phyloP scores from a whole-genome alignment of 768 basidiomycete genomes.

The Tephrocybe sp. region DNA sequence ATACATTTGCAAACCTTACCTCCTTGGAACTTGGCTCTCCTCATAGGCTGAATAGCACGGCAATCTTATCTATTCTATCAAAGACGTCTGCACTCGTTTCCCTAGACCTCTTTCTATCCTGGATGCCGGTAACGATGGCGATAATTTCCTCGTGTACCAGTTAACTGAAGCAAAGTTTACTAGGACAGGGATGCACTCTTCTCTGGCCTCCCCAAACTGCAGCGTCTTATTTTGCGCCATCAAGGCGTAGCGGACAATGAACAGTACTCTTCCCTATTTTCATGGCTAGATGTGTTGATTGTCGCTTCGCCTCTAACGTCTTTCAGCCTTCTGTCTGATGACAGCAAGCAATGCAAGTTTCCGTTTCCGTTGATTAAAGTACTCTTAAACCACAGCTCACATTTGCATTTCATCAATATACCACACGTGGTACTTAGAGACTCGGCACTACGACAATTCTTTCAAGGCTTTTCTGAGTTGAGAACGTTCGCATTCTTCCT shows the following conservation, averaged over 20 bases:
- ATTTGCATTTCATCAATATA: slow-evolving; percentile 2
- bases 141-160: background rate
- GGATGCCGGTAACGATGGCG: background rate
- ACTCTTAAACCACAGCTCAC: background rate
- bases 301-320: background rate
- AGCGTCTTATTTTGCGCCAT: slow-evolving; percentile 1
- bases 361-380: background rate
- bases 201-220: slow-evolving; percentile 1
- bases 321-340: slow-evolving; percentile 4
- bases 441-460: background rate
- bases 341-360: background rate
- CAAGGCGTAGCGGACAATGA: background rate
- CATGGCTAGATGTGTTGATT: slow-evolving; percentile 1
- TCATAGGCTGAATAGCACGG: background rate
- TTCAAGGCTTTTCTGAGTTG: background rate
- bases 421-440: background rate
- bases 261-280: background rate
- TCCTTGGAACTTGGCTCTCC: background rate
- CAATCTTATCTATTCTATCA: background rate
- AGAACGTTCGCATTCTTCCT: background rate
- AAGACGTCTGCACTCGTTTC: background rate
- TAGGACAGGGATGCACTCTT: background rate
- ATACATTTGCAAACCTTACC: background rate
- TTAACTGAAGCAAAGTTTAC: background rate
- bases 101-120: background rate